Conservation (phyloP, 1,139 yeast species). For the Blastobotrys petasosporus region DNA sequence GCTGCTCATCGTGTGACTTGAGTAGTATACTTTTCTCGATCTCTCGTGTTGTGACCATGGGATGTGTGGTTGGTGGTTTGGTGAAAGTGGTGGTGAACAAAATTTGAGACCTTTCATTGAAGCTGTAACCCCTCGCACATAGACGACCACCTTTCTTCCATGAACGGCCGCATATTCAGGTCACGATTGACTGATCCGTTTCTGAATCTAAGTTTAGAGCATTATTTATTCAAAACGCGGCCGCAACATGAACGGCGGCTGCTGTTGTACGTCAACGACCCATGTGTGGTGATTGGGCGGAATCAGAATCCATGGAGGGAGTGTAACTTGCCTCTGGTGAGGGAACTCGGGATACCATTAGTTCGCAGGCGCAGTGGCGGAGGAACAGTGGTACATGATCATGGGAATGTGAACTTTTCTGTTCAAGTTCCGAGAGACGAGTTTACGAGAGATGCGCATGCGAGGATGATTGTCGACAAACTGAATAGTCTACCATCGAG, state of each 20-base stretch:
- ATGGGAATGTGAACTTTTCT: slow-evolving; percentile 86
- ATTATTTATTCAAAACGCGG: slow-evolving; percentile 61
- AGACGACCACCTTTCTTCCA: background rate
- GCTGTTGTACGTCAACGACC: slow-evolving; percentile 66
- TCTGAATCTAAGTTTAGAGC: slow-evolving; percentile 76
- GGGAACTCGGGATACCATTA: slow-evolving; percentile 54
- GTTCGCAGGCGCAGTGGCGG: slow-evolving; percentile 87
- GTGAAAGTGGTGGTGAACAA: slow-evolving; percentile 1
- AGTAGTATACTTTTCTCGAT: slow-evolving; percentile 52
- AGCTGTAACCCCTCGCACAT: background rate
- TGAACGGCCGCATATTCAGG: slow-evolving; percentile 7
- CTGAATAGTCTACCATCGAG: slow-evolving; percentile 37
- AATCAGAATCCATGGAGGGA: slow-evolving; percentile 96
- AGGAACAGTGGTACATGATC: slow-evolving; percentile 93
- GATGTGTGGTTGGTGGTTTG: slow-evolving; percentile 1
- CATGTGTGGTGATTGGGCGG: slow-evolving; percentile 91
- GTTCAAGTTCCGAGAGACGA: slow-evolving; percentile 64
- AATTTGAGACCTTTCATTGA: background rate
- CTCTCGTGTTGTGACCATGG: background rate
- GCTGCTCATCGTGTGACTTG: slow-evolving; percentile 40
- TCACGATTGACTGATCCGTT: slow-evolving; percentile 61
- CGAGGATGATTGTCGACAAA: slow-evolving; percentile 46
- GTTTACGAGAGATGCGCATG: slow-evolving; percentile 62
- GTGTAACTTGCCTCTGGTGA: slow-evolving; percentile 57
- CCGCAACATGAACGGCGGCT: slow-evolving; percentile 46